Percentiles rank a stretch among this genome's conserved stretches.
These are phyloP conservation scores for Tricholoma sp. DNA, from an alignment of 768 basidiomycete genomes.

Conservation along the genomic window DNA sequence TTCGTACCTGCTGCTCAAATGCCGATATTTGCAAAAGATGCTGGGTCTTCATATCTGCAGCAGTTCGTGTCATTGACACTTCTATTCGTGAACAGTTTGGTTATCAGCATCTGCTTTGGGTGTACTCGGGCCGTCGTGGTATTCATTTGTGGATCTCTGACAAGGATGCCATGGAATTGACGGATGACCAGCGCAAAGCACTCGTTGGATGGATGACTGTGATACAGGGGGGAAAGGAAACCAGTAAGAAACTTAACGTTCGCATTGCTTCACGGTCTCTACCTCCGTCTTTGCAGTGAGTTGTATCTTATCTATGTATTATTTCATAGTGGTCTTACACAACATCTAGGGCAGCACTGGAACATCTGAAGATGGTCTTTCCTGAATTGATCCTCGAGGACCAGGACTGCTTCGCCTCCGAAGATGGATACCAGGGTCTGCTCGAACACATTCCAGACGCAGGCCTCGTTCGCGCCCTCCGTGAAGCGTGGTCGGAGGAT, in stretches of 20 bases:
- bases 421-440: slow-evolving; percentile 70
- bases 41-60: slow-evolving; percentile 92
- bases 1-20: slow-evolving; percentile 91
- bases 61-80: slow-evolving; percentile 80
- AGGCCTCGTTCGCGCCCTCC: slow-evolving; percentile 41
- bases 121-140: slow-evolving; percentile 96
- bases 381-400: slow-evolving; percentile 65
- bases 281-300: slow-evolving; percentile 73
- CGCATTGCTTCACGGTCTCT: slow-evolving; percentile 41
- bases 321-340: neutral
- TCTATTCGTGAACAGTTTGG: slow-evolving; percentile 87
- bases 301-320: slow-evolving; percentile 10
- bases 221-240: slow-evolving; percentile 75
- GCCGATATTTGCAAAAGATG: slow-evolving; percentile 89
- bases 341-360: slow-evolving; percentile 36
- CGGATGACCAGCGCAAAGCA: slow-evolving; percentile 85
- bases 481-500: slow-evolving; percentile 53
- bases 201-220: slow-evolving; percentile 87
- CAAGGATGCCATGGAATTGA: slow-evolving; percentile 78
- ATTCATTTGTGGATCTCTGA: slow-evolving; percentile 99
- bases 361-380: slow-evolving; percentile 55
- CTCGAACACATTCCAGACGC: slow-evolving; percentile 71
- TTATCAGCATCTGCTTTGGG: slow-evolving; percentile 88
- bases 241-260: slow-evolving; percentile 78
- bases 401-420: slow-evolving; percentile 75